These are phyloP conservation scores for Penstemon barbatus DNA, from an alignment of 257 asterid species.

Conservation along the genomic window DNA sequence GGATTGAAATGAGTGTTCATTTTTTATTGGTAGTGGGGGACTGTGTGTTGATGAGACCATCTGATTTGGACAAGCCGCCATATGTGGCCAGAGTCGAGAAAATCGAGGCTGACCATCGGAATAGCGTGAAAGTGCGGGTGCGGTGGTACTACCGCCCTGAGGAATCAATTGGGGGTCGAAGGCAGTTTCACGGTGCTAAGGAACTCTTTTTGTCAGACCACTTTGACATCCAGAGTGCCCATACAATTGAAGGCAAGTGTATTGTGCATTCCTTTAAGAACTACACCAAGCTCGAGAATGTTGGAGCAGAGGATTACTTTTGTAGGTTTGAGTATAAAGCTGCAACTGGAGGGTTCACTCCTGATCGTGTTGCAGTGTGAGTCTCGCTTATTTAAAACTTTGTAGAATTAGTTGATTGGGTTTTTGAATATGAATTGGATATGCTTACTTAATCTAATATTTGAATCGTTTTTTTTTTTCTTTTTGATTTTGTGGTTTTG, in stretches of 20 bases:
- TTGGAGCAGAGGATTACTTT: conserved; percentile 69
- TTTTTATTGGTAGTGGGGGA: conserved; percentile 37
- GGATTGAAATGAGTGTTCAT: no score
- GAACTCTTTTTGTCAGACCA: conserved; percentile 76
- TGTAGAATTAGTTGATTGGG: neutral
- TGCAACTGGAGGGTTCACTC: conserved; percentile 71
- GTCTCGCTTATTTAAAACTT: no score
- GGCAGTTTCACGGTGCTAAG: conserved; percentile 79
- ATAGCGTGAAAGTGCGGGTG: conserved; percentile 62
- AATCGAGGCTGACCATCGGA: conserved; percentile 61
- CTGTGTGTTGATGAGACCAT: conserved; percentile 70
- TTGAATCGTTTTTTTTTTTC: neutral
- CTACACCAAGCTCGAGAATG: conserved; percentile 74
- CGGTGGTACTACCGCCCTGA: conserved; percentile 79
- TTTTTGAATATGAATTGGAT: neutral
- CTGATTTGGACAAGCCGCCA: conserved; percentile 56
- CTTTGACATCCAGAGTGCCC: conserved; percentile 74
- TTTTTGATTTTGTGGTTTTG: conserved; percentile 22
- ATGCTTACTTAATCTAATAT: neutral
- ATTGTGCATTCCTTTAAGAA: conserved; percentile 61
- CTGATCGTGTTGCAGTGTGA: conserved; percentile 50
- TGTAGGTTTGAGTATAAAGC: conserved; percentile 73
- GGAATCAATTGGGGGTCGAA: conserved; percentile 69
- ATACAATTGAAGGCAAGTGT: conserved; percentile 79
- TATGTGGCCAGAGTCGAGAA: conserved; percentile 71